These are phyloP conservation scores for Emmonsia crescens DNA, from an alignment of 2,329 filamentous ascomycete species.

Conservation along the genomic window DNA sequence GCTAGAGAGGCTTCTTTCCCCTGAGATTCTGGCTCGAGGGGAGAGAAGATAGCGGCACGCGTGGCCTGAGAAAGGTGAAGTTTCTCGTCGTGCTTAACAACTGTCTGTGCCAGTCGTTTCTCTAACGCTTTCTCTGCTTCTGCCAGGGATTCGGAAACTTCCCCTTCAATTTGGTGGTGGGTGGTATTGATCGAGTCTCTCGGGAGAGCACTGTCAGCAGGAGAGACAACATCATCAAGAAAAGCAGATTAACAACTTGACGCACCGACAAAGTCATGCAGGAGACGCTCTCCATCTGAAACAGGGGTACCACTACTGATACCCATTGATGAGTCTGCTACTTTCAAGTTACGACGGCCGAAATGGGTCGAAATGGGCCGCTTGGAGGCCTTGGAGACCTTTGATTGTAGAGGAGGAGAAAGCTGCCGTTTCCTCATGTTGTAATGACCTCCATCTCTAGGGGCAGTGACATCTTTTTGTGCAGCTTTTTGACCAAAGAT, in stretches of 20 bases:
- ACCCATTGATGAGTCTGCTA: not conserved
- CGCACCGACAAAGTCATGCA: not conserved
- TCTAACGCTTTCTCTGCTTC: slow-evolving; percentile 5
- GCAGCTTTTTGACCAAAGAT: not conserved
- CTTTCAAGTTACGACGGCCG: not conserved
- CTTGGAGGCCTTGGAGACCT: not conserved
- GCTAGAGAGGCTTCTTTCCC: not conserved
- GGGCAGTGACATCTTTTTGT: not conserved
- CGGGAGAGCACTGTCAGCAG: not conserved
- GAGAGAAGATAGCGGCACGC: not conserved
- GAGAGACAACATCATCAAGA: not conserved
- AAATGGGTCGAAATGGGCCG: not conserved
- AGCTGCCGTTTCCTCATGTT: not conserved
- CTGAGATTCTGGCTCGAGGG: not conserved
- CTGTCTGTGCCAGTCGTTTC: not conserved
- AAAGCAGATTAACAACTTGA: not conserved
- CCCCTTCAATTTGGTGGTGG: slow-evolving; percentile 9
- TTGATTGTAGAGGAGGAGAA: not conserved
- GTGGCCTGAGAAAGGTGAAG: not conserved
- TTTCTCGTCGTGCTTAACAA: not conserved
- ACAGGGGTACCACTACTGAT: not conserved
- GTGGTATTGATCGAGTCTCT: slow-evolving; percentile 10
- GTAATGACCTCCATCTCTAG: not conserved
- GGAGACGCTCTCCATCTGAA: not conserved
- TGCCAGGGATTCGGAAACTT: slow-evolving; percentile 7